Evolutionary conservation across 768 basidiomycete species (phyloP).

Genomic region (Serendipita sp.): DNA sequence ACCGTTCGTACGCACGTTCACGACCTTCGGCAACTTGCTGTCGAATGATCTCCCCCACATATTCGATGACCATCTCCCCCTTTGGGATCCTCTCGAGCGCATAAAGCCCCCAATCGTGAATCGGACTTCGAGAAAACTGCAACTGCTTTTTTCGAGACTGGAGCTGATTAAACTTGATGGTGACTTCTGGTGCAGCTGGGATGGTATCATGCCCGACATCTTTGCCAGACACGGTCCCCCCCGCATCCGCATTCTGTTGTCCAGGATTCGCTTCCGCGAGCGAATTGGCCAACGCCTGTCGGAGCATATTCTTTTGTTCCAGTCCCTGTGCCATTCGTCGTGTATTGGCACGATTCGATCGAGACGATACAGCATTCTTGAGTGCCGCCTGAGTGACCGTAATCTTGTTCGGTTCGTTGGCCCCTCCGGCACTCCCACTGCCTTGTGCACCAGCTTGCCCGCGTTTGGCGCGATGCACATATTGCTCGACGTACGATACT

Average conservation of each 20-base stretch:
- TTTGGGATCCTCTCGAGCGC: constrained; percentile 89
- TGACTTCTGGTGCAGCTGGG: constrained; percentile 27
- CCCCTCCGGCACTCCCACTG: constrained; percentile 20
- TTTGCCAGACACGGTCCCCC: constrained; percentile 53
- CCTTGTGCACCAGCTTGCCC: constrained; percentile 2
- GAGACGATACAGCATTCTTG: constrained; percentile 52
- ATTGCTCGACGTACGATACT: constrained; percentile 81
- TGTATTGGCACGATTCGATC: constrained; percentile 84
- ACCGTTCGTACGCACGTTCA: constrained; percentile 91
- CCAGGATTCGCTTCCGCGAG: constrained; percentile 1
- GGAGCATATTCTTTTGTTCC: constrained; percentile 68
- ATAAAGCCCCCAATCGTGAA: constrained; percentile 97
- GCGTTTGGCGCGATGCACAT: constrained; percentile 44
- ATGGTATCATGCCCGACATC: constrained; percentile 33
- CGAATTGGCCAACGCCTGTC: constrained; percentile 34
- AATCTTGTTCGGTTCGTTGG: constrained; percentile 1
- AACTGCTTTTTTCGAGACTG: constrained; percentile 97
- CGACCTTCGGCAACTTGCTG: constrained; percentile 92
- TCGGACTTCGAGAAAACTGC: constrained; percentile 84
- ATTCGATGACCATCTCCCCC: constrained; percentile 99
- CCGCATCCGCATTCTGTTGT: background rate
- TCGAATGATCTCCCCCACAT: constrained; percentile 93
- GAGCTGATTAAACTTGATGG: constrained; percentile 88
- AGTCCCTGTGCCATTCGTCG: constrained; percentile 80
- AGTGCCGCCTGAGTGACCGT: constrained; percentile 23